Percentiles rank a stretch among this genome's conserved stretches.
phyloP scores from a whole-genome alignment of 1,284 basidiomycete species.

The Trametes versicolor region DNA sequence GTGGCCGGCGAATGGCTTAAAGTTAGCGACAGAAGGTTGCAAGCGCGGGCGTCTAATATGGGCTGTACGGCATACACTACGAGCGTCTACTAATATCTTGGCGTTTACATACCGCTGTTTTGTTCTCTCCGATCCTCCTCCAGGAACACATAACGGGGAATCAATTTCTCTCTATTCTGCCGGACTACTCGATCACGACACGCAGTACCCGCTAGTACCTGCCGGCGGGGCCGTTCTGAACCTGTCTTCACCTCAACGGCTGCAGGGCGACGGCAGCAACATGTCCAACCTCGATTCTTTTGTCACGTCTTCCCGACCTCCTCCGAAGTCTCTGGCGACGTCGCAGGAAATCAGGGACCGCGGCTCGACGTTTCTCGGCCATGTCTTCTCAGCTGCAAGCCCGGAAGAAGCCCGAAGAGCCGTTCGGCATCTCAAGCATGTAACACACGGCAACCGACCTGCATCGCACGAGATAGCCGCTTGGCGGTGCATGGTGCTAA shows the following conservation, averaged over 20 bases:
- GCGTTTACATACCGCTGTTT: neutral
- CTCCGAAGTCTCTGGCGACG: slow-evolving; percentile 60
- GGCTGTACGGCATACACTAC: neutral
- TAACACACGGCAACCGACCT: slow-evolving; percentile 60
- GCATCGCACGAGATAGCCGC: slow-evolving; percentile 78
- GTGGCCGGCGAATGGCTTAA: neutral
- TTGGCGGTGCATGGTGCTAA: slow-evolving; percentile 80
- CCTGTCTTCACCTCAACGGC: neutral
- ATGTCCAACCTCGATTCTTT: slow-evolving; percentile 63
- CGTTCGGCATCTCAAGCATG: slow-evolving; percentile 59
- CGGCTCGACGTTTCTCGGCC: slow-evolving; percentile 72
- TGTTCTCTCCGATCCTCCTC: neutral
- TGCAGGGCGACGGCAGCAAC: neutral
- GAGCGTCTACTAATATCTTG: neutral
- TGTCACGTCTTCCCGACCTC: slow-evolving; percentile 56
- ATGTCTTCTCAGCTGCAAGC: slow-evolving; percentile 62
- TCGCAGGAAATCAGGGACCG: slow-evolving; percentile 79
- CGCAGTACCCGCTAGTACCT: no score
- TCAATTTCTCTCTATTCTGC: slow-evolving; percentile 1
- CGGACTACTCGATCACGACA: neutral
- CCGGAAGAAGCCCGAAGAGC: slow-evolving; percentile 57
- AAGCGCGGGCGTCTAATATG: slow-evolving; percentile 4
- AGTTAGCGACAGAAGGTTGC: neutral
- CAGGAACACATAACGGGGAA: neutral
- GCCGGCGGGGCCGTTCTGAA: no score